These are phyloP conservation scores for Rhizophora apiculata DNA, from an alignment of 345 rosid species.

Conservation along the genomic window DNA sequence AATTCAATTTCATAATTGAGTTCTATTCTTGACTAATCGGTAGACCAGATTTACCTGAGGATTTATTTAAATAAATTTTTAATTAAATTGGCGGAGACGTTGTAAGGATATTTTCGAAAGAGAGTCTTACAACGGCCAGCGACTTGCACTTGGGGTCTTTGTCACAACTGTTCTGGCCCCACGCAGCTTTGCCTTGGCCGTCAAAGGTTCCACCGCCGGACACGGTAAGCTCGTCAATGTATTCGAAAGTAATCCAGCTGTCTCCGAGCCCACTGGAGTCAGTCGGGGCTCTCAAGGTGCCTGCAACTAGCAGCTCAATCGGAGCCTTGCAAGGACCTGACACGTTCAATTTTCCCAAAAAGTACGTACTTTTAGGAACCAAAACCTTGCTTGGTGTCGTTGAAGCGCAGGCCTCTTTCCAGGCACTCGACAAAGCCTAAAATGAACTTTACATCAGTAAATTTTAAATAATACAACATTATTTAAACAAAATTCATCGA, in stretches of 20 bases:
- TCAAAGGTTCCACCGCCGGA: slow-evolving; percentile 41
- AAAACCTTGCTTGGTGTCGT: not conserved
- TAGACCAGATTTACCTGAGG: too few species aligned
- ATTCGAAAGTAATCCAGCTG: slow-evolving; percentile 14
- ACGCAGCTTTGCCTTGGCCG: slow-evolving; percentile 41
- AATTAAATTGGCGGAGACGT: too few species aligned
- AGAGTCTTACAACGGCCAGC: not conserved
- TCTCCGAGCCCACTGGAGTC: not conserved
- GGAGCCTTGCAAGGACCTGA: slow-evolving; percentile 39
- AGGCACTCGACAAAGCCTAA: slow-evolving; percentile 25
- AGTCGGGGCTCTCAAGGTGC: slow-evolving; percentile 20
- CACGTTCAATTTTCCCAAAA: not conserved
- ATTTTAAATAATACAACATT: too few species aligned
- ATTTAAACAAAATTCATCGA: too few species aligned
- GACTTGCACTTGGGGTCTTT: slow-evolving; percentile 31
- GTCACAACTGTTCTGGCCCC: slow-evolving; percentile 33
- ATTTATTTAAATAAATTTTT: too few species aligned
- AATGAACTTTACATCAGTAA: too few species aligned
- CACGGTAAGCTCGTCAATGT: slow-evolving; percentile 16
- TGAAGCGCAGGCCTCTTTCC: slow-evolving; percentile 27
- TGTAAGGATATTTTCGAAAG: too few species aligned
- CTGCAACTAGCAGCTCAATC: slow-evolving; percentile 22
- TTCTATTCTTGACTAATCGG: too few species aligned
- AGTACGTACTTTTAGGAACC: slow-evolving; percentile 20
- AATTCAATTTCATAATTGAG: too few species aligned